phyloP scores from a whole-genome alignment of 169 alveolate species.

The Plasmodium inui region DNA sequence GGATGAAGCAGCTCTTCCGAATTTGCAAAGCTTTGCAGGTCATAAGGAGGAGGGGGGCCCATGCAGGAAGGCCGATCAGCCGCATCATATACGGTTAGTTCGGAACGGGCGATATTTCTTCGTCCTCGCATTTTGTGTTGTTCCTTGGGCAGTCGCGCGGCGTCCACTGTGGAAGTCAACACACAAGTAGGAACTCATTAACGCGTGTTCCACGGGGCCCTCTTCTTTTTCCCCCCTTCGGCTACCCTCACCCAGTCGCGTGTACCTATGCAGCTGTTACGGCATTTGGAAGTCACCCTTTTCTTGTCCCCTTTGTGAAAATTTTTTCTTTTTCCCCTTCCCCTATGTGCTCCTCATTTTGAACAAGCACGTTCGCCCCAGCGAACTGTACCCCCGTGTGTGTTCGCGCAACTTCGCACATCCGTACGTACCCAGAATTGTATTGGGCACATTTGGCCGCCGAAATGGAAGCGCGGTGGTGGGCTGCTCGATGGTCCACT shows the following conservation, averaged over 20 bases:
- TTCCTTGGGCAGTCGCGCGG: background rate
- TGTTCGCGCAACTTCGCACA: background rate
- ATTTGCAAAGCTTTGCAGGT: background rate
- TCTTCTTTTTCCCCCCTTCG: background rate
- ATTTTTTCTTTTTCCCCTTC: background rate
- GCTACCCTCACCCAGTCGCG: background rate
- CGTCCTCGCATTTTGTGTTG: background rate
- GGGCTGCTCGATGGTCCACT: background rate
- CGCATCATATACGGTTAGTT: background rate
- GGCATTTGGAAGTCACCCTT: background rate
- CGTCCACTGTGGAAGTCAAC: background rate
- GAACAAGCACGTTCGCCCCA: background rate
- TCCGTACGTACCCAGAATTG: background rate
- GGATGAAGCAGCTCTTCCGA: background rate
- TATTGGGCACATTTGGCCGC: background rate
- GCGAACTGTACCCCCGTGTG: background rate
- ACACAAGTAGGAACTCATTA: background rate
- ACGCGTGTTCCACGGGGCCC: background rate
- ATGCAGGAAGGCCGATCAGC: background rate
- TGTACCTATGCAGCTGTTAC: background rate
- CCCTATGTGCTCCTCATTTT: background rate
- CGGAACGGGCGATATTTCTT: background rate
- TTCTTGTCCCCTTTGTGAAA: background rate
- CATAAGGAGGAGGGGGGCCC: background rate
- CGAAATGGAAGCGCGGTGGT: background rate